Evolutionary conservation across 2,329 filamentous ascomycete genomes (phyloP).

Genomic region (Trichoderma afroharzianum): DNA sequence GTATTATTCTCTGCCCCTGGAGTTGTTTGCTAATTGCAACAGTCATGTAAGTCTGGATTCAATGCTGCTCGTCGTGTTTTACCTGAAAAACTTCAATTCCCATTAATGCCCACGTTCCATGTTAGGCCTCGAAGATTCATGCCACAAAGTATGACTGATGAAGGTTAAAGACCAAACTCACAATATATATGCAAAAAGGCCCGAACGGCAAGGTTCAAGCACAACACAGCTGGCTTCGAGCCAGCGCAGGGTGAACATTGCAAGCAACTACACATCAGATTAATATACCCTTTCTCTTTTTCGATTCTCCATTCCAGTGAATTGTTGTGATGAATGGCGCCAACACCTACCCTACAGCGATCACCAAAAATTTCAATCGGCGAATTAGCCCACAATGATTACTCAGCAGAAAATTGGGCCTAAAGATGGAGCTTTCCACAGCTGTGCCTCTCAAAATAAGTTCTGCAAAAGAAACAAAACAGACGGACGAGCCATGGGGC

Average conservation of each 20-base stretch:
- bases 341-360: not conserved
- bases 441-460: not conserved
- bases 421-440: not conserved
- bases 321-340: not conserved
- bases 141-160: not conserved
- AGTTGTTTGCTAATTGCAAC: not conserved
- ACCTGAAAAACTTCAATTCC: too few species aligned
- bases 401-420: not conserved
- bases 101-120: too few species aligned
- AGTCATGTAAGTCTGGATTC: too few species aligned
- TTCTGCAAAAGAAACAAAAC: not conserved
- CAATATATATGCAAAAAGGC: not conserved
- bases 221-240: not conserved
- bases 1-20: not conserved
- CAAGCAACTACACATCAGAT: not conserved
- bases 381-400: not conserved
- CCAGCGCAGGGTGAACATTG: not conserved
- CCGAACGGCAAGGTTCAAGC: not conserved
- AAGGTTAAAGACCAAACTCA: not conserved
- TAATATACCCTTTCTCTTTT: not conserved
- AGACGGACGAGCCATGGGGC: not conserved
- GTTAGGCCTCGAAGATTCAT: too few species aligned
- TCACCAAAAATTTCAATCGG: not conserved
- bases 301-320: not conserved
- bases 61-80: too few species aligned